Conservation (phyloP, 1,284 basidiomycete genomes). For the Melanopsichium pennsylvanicum region DNA sequence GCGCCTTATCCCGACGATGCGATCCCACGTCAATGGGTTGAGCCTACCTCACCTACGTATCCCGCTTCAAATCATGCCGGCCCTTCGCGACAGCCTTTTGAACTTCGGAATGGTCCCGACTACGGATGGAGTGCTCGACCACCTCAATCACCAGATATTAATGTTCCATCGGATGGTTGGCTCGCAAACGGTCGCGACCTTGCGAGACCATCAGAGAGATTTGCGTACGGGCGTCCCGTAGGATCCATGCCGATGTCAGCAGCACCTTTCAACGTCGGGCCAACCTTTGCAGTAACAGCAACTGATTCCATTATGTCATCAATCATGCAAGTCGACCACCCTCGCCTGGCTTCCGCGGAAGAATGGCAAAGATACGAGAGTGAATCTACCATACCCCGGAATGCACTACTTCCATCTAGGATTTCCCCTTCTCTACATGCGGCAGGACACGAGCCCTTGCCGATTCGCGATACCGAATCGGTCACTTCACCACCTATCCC, state of each 20-base stretch:
- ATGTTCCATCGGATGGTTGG: not conserved
- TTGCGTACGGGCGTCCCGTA: not conserved
- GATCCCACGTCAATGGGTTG: not conserved
- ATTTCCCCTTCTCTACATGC: not conserved
- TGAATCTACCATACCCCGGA: not conserved
- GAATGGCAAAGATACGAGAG: slow-evolving; percentile 20
- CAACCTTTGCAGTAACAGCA: not conserved
- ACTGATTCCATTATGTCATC: not conserved
- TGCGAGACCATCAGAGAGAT: not conserved
- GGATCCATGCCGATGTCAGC: slow-evolving; percentile 3
- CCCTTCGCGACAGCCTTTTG: slow-evolving; percentile 18
- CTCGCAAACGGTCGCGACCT: not conserved
- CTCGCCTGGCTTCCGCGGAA: slow-evolving; percentile 15
- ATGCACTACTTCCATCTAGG: not conserved
- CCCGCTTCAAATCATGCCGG: slow-evolving; percentile 8
- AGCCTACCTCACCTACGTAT: slow-evolving; percentile 2
- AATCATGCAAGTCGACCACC: not conserved
- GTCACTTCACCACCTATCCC: not conserved
- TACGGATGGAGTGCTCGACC: slow-evolving; percentile 8
- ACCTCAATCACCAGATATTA: not conserved
- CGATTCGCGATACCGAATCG: not conserved
- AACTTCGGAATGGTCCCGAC: slow-evolving; percentile 5
- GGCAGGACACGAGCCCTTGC: not conserved
- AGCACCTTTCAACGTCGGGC: not conserved
- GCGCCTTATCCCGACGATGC: slow-evolving; percentile 1